Base-by-base conservation (phyloP, 176 grass and related monocot genomes). In the Raddia guianensis region DNA sequence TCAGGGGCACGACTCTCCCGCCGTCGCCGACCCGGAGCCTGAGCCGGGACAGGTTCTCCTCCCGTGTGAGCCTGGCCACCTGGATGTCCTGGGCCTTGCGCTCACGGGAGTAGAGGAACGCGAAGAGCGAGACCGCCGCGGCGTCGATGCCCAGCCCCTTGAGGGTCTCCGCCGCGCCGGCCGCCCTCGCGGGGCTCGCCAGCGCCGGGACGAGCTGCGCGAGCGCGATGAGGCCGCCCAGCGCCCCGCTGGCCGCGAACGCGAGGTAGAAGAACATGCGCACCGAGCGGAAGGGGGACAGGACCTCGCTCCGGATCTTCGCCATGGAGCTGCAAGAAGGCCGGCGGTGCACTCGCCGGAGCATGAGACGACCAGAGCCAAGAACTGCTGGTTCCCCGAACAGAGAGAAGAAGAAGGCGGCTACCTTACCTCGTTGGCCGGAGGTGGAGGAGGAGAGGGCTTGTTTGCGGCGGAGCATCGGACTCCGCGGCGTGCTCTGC, bases 261-360 rank as follows among this genome's bases (percentile, higher is more conserved):
- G 92, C 92, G 1, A 98, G 83, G 82, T 98, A 98, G 86, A 98
- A 98, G 86, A 98, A 98, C 95, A 98, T 98, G 61, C 95, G 90
- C 73, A 98, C 81, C 11, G 90, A 78, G 6, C 95, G 92, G 78
- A 79, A 94, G 1, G 95, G 95, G 48, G 95, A 91, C 49, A 98
- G 84, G 2, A 98, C 95, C 83, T 98, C 95, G 72, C 90, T 98
- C 89, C 92, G 80, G 60, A 98, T 91, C 85, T 84, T 98, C 13
- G 92, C 88, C 58, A 85, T 54, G 50, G 88, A 98, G 84, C 95
- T 94, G 86, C 74, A 58, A 64, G 46, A 49, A 18, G 3, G 7
- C 27, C 27, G 27, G 27, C 16, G 21, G 80, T 9, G 4, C 19
- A 18, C 19, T 34, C 32, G 2, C 21, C n/a, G 11, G 75, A 63